Percentiles rank a stretch among this genome's conserved stretches.
Evolutionary conservation across 371 early-diverging fungal species (phyloP).

Genomic region (Rhizopus stolonifer): DNA sequence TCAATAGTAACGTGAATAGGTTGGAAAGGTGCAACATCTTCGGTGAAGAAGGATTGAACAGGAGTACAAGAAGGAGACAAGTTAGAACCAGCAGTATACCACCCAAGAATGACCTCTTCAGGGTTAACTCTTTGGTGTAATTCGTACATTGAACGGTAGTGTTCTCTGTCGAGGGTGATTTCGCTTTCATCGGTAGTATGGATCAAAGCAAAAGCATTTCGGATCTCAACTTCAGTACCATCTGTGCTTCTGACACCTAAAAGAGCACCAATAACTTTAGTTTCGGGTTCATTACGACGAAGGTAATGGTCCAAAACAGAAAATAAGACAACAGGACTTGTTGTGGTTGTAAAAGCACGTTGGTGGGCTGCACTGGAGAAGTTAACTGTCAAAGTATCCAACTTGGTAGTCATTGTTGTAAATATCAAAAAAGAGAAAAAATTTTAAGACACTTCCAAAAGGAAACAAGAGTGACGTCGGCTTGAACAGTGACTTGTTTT

Average conservation of each 20-base stretch:
- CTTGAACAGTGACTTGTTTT: slow-evolving; percentile 1
- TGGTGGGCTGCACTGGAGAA: slow-evolving; percentile 50
- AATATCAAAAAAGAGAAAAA: slow-evolving; percentile 6
- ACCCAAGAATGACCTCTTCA: slow-evolving; percentile 90
- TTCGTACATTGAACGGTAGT: slow-evolving; percentile 82
- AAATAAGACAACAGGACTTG: slow-evolving; percentile 89
- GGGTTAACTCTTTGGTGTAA: slow-evolving; percentile 88
- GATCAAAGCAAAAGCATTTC: slow-evolving; percentile 86
- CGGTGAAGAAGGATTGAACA: slow-evolving; percentile 85
- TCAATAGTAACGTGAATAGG: slow-evolving; percentile 90
- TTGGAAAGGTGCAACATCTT: slow-evolving; percentile 76
- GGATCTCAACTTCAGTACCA: slow-evolving; percentile 83
- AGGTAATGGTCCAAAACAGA: slow-evolving; percentile 89
- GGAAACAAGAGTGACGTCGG: neutral
- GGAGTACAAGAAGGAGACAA: slow-evolving; percentile 78
- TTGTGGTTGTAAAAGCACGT: slow-evolving; percentile 59
- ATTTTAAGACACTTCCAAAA: neutral
- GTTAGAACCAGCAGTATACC: slow-evolving; percentile 81
- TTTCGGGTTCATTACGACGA: slow-evolving; percentile 81
- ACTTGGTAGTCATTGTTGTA: slow-evolving; percentile 33
- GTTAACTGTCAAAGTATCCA: slow-evolving; percentile 44
- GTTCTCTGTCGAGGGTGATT: slow-evolving; percentile 86
- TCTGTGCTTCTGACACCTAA: slow-evolving; percentile 84
- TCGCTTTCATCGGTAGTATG: slow-evolving; percentile 63
- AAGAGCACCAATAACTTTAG: slow-evolving; percentile 87